phyloP scores from a whole-genome alignment of 1,284 basidiomycete genomes.

The Ustilago vetiveriae region DNA sequence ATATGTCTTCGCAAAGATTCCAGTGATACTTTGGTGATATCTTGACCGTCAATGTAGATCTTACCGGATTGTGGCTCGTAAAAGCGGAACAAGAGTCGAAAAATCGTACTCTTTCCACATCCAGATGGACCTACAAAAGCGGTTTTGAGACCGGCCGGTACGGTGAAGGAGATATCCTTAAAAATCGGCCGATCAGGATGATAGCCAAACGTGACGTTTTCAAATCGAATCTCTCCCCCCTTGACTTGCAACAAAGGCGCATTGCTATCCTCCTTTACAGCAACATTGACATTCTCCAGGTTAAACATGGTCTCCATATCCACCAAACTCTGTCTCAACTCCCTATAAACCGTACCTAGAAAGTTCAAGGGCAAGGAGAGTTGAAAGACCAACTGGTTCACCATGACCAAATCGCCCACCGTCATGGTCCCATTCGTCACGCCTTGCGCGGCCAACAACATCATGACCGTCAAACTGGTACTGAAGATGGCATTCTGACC shows the following conservation, averaged over 20 bases:
- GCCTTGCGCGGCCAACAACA: conserved; percentile 95
- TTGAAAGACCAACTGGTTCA: conserved; percentile 99
- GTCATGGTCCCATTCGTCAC: conserved; percentile 96
- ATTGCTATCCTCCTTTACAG: conserved; percentile 77
- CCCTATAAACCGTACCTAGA: conserved; percentile 94
- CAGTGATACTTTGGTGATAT: conserved; percentile 79
- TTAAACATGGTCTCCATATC: conserved; percentile 98
- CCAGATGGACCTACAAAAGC: conserved; percentile 96
- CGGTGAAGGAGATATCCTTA: conserved; percentile 77
- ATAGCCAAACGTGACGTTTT: conserved; percentile 91
- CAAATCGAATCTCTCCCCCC: conserved; percentile 89
- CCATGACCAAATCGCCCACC: conserved; percentile 96
- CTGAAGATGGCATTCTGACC: conserved; percentile 97
- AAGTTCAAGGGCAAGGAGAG: conserved; percentile 95
- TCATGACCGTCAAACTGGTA: conserved; percentile 88
- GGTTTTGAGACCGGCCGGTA: conserved; percentile 93
- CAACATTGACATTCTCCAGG: conserved; percentile 82
- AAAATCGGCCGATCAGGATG: conserved; percentile 91
- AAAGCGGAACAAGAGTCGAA: conserved; percentile 92
- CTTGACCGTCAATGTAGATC: conserved; percentile 87
- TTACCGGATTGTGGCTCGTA: conserved; percentile 84
- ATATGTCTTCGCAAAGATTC: conserved; percentile 79
- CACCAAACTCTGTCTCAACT: conserved; percentile 90
- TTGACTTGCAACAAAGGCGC: conserved; percentile 76
- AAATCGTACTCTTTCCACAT: conserved; percentile 96